These are phyloP conservation scores for Chytriomyces hyalinus DNA, from an alignment of 192 early-diverging fungal genomes.

Conservation along the genomic window DNA sequence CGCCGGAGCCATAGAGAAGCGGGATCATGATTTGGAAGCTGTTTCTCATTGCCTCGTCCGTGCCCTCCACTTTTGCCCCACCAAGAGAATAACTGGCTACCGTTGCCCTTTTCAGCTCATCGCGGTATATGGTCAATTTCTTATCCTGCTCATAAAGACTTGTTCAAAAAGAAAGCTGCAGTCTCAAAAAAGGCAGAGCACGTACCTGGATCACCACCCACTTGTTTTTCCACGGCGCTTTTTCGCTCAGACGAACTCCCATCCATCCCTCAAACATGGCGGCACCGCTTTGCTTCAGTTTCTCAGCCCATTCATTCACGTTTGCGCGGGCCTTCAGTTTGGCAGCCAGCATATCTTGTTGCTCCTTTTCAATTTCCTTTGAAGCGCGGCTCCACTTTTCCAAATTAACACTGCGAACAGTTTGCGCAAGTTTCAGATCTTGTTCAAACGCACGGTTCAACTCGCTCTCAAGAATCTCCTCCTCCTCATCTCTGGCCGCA, in stretches of 20 bases:
- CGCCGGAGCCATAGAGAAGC: background rate
- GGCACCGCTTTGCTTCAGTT: background rate
- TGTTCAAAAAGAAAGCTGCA: background rate
- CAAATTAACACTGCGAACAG: background rate
- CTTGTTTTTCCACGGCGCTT: conserved; percentile 9
- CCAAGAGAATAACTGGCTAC: background rate
- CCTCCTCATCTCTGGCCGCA: background rate
- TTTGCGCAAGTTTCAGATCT: background rate
- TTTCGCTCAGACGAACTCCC: background rate
- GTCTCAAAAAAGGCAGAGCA: background rate
- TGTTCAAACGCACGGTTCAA: conserved; percentile 24
- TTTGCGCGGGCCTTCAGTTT: conserved; percentile 1
- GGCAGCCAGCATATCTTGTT: background rate
- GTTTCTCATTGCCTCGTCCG: background rate
- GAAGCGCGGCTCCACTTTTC: conserved; percentile 2
- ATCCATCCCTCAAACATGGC: conserved; percentile 32
- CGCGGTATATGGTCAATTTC: conserved; percentile 10
- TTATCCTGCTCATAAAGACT: background rate
- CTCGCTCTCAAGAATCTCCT: background rate
- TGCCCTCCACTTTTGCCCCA: background rate
- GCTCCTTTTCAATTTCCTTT: background rate
- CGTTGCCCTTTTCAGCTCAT: conserved; percentile 5
- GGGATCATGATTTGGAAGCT: conserved; percentile 6
- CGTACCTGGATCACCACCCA: conserved; percentile 21
- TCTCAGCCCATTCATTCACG: conserved; percentile 16